Evolutionary conservation across 768 basidiomycete species (phyloP).

Genomic region (Clitopilus passeckerianus): DNA sequence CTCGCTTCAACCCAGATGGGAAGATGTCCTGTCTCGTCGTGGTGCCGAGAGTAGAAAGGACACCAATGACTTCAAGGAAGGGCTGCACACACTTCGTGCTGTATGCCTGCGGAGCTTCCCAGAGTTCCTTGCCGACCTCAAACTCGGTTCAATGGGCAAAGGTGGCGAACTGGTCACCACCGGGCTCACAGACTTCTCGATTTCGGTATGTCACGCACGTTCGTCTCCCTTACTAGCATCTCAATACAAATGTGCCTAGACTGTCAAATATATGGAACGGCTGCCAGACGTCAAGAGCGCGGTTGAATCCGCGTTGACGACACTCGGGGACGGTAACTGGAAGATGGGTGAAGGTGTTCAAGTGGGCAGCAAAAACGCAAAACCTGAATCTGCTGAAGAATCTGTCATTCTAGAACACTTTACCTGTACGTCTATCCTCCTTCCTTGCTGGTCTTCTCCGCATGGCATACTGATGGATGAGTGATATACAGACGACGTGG

Average conservation of each 20-base stretch:
- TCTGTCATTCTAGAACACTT: conserved; percentile 68
- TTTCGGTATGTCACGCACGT: conserved; percentile 35
- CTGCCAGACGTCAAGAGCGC: conserved; percentile 68
- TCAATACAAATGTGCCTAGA: conserved; percentile 29
- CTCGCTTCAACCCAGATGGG: conserved; percentile 58
- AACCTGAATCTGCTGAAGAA: conserved; percentile 51
- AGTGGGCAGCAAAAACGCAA: conserved; percentile 41
- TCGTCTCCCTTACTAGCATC: background rate
- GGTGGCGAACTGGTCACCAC: conserved; percentile 54
- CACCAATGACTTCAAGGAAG: conserved; percentile 70
- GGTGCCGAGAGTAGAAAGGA: conserved; percentile 37
- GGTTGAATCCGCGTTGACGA: conserved; percentile 57
- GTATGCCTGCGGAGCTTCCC: conserved; percentile 81
- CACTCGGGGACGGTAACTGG: conserved; percentile 87
- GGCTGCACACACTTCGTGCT: conserved; percentile 54
- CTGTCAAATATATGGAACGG: conserved; percentile 62
- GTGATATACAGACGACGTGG: conserved; percentile 57
- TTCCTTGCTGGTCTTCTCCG: background rate
- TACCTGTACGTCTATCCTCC: conserved; percentile 43
- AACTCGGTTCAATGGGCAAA: conserved; percentile 52
- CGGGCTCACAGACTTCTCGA: conserved; percentile 56
- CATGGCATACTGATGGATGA: background rate
- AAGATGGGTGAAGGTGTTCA: conserved; percentile 83
- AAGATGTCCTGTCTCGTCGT: conserved; percentile 52
- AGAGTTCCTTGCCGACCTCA: conserved; percentile 77